Evolutionary conservation across 495 filamentous ascomycete species (phyloP).

Genomic region (Oleoguttula mirabilis): DNA sequence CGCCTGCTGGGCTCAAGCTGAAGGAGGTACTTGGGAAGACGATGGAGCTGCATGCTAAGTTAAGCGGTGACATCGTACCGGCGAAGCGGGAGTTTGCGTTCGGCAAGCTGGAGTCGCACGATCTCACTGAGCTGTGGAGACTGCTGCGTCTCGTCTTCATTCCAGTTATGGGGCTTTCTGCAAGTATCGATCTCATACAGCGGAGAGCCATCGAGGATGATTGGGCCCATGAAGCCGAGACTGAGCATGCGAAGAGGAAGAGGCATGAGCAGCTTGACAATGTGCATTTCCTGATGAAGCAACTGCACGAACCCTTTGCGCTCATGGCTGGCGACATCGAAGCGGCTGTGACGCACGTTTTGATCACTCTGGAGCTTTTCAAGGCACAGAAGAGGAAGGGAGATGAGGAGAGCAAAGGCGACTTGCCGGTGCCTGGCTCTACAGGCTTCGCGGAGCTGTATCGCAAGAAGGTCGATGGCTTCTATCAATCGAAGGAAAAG

Average conservation of each 20-base stretch:
- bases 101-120: slow-evolving; percentile 55
- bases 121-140: slow-evolving; percentile 48
- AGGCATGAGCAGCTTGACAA: slow-evolving; percentile 24
- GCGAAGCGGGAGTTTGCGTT: slow-evolving; percentile 64
- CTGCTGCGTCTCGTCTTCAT: slow-evolving; percentile 52
- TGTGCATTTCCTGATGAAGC: slow-evolving; percentile 68
- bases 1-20: slow-evolving; percentile 42
- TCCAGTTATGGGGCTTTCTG: slow-evolving; percentile 57
- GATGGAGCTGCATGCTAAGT: slow-evolving; percentile 55
- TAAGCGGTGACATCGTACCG: slow-evolving; percentile 58
- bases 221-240: slow-evolving; percentile 33
- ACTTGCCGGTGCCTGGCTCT: slow-evolving; percentile 46
- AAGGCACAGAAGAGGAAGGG: slow-evolving; percentile 35
- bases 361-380: slow-evolving; percentile 46
- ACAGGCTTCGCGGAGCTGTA: slow-evolving; percentile 47
- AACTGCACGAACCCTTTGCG: slow-evolving; percentile 60
- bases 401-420: slow-evolving; percentile 52
- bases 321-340: slow-evolving; percentile 55
- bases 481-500: slow-evolving; percentile 43
- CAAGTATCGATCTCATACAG: slow-evolving; percentile 67
- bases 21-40: slow-evolving; percentile 42
- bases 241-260: slow-evolving; percentile 22
- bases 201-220: slow-evolving; percentile 42
- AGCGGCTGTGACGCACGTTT: slow-evolving; percentile 55
- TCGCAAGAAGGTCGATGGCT: slow-evolving; percentile 44